Percentiles rank a stretch among this genome's conserved stretches.
phyloP scores from a whole-genome alignment of 192 early-diverging fungal genomes.

The Neocallimastix lanati region DNA sequence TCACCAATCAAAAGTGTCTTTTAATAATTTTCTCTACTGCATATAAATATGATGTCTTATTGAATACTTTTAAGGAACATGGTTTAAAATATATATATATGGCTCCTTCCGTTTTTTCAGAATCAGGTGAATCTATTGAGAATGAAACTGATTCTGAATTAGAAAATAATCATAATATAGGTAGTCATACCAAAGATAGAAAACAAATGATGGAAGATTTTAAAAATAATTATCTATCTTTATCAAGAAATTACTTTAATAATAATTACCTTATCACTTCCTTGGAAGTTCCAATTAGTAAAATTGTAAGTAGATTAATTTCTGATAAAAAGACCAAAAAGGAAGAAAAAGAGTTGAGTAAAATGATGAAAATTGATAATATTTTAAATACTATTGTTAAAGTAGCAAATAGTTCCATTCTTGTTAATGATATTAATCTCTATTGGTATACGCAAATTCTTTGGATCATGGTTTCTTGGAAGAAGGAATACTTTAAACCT shows the following conservation, averaged over 20 bases:
- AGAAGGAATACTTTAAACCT: not conserved
- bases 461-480: not conserved
- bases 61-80: not conserved
- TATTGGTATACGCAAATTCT: not conserved
- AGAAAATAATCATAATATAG: not conserved
- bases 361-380: not conserved
- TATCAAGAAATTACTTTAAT: not conserved
- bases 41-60: not conserved
- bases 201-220: not conserved
- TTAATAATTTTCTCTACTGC: not conserved
- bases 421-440: not conserved
- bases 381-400: not conserved
- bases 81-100: not conserved
- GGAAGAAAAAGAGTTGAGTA: not conserved
- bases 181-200: not conserved
- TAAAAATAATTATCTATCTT: not conserved
- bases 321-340: not conserved
- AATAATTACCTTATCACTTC: not conserved
- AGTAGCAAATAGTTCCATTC: not conserved
- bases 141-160: not conserved
- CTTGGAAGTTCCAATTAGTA: not conserved
- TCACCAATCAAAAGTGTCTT: not conserved
- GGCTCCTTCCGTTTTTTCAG: not conserved
- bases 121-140: not conserved
- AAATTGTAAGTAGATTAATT: not conserved